phyloP scores from a whole-genome alignment of 352 stramenopile genomes.

The Pythium vanterpoolii region DNA sequence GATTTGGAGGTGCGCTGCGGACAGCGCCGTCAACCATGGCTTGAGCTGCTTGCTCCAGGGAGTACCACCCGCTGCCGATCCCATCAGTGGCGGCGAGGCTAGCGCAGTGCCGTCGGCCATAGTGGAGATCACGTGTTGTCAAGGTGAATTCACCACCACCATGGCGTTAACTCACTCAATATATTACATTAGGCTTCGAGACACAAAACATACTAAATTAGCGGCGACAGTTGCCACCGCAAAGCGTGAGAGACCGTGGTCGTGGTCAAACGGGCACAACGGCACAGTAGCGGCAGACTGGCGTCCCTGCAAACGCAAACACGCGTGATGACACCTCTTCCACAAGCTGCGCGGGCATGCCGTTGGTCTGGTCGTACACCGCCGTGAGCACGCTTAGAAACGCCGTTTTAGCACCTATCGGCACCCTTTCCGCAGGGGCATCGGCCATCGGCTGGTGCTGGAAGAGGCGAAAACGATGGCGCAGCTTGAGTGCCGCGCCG shows the following conservation, averaged over 20 bases:
- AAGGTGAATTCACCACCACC: too few relatives aligned
- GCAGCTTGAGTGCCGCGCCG: background rate
- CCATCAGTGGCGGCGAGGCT: background rate
- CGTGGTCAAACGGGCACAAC: background rate
- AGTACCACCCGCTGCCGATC: background rate
- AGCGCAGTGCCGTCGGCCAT: background rate
- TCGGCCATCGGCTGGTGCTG: background rate
- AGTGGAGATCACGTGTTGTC: background rate
- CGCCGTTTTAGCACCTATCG: background rate
- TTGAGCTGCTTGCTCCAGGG: slow-evolving; percentile 7
- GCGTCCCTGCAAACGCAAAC: background rate
- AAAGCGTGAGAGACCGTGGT: background rate
- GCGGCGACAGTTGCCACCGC: background rate
- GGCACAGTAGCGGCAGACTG: background rate
- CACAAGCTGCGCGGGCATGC: background rate
- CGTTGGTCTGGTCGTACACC: background rate
- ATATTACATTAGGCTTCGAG: background rate
- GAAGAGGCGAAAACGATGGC: background rate
- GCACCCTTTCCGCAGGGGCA: background rate
- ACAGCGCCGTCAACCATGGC: slow-evolving; percentile 14
- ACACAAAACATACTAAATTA: background rate
- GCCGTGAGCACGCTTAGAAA: slow-evolving; percentile 1
- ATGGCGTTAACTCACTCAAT: background rate
- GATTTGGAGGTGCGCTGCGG: background rate
- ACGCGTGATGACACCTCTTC: background rate